Evolutionary conservation across 2,329 filamentous ascomycete species (phyloP).

Genomic region (Aspergillus hortae): DNA sequence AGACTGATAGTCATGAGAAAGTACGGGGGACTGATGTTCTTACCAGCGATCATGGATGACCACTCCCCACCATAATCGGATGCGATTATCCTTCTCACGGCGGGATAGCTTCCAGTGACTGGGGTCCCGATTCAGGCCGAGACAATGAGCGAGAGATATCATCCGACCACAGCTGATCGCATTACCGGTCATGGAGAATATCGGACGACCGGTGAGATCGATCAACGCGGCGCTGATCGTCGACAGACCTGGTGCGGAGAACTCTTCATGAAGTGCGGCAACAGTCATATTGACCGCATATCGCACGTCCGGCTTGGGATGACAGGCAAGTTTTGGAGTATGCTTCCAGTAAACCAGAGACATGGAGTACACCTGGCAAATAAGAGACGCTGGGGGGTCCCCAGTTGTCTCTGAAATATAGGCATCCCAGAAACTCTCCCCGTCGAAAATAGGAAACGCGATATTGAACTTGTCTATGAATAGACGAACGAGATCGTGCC

Average conservation of each 20-base stretch:
- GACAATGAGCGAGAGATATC: conserved; percentile 53
- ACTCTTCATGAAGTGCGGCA: conserved; percentile 58
- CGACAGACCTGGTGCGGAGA: conserved; percentile 56
- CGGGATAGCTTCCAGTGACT: conserved; percentile 51
- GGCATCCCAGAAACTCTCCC: conserved; percentile 50
- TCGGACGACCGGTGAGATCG: conserved; percentile 58
- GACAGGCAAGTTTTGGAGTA: conserved; percentile 41
- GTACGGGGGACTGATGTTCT: conserved; percentile 1
- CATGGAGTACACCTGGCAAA: conserved; percentile 58
- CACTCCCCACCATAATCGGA: conserved; percentile 56
- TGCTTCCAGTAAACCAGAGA: conserved; percentile 57
- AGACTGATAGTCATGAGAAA: not conserved
- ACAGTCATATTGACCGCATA: conserved; percentile 63
- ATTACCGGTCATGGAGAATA: conserved; percentile 58
- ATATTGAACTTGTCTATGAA: conserved; percentile 56
- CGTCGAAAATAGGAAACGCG: conserved; percentile 62
- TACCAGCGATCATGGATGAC: conserved; percentile 56
- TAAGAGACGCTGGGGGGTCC: conserved; percentile 53
- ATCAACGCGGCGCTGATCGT: conserved; percentile 57
- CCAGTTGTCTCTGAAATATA: conserved; percentile 45
- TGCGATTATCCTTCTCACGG: conserved; percentile 50
- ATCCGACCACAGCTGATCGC: conserved; percentile 53
- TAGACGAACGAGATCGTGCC: conserved; percentile 49
- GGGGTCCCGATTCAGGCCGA: conserved; percentile 55
- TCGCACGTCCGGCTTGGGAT: conserved; percentile 54